phyloP scores from a whole-genome alignment of 139 green algal genomes.

The Eudorina sp. region DNA sequence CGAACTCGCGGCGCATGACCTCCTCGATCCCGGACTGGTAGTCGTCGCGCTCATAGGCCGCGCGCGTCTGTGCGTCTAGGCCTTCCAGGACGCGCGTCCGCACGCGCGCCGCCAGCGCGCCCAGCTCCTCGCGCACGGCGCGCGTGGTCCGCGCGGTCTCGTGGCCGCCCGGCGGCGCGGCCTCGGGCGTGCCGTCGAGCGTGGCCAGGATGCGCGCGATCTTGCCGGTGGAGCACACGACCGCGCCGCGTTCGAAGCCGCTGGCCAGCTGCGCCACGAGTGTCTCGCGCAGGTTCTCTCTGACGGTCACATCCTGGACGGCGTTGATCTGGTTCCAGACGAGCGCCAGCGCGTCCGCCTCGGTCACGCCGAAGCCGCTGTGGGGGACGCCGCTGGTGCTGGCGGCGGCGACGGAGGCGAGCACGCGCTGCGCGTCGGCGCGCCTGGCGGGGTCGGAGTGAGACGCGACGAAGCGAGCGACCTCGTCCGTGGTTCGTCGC shows the following conservation, averaged over 20 bases:
- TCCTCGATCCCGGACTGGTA: no score
- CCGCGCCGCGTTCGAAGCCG: neutral
- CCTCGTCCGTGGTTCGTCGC: neutral
- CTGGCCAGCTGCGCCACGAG: neutral
- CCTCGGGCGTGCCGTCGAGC: neutral
- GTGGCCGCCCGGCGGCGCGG: neutral
- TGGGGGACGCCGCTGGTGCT: no score
- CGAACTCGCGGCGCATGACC: no score
- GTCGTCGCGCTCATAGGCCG: no score
- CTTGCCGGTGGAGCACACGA: neutral
- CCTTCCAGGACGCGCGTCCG: no score
- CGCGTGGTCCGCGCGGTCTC: neutral
- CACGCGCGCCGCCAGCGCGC: neutral
- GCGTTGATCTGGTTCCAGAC: neutral
- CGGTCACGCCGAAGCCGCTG: neutral
- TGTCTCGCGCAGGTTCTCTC: neutral
- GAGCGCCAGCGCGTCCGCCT: neutral
- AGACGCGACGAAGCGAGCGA: neutral
- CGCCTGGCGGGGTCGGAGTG: neutral
- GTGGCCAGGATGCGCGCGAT: neutral
- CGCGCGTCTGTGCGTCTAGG: no score
- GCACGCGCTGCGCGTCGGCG: neutral
- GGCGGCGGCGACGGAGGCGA: neutral
- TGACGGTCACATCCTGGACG: neutral
- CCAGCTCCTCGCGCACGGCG: neutral